Conservation (phyloP, 2,329 filamentous ascomycete species). For the Orbilia quercus region DNA sequence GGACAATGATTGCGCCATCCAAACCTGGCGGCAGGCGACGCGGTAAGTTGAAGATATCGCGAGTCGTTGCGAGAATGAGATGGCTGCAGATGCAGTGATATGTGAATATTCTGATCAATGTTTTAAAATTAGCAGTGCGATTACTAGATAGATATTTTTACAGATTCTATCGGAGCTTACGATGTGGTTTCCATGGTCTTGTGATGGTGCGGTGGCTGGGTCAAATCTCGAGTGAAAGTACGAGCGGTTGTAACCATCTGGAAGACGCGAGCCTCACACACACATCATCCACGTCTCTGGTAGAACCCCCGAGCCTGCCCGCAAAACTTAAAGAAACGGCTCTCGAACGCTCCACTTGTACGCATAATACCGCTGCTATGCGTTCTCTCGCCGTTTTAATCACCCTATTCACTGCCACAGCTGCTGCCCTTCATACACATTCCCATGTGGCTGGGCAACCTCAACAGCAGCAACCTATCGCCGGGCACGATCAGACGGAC, state of each 20-base stretch:
- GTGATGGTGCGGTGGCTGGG: constrained; percentile 16
- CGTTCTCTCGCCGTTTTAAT: constrained; percentile 33
- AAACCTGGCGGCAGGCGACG: constrained; percentile 66
- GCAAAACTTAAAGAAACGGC: constrained; percentile 1
- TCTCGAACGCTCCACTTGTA: too few species aligned
- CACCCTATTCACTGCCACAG: constrained; percentile 35
- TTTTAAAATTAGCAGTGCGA: constrained; percentile 3
- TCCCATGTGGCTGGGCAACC: constrained; percentile 28
- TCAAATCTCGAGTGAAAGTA: not conserved
- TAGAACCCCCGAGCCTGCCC: constrained; percentile 29
- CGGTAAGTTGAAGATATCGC: constrained; percentile 68
- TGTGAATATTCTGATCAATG: constrained; percentile 64
- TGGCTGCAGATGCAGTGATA: constrained; percentile 74
- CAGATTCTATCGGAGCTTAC: constrained; percentile 18
- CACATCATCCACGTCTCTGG: too few species aligned
- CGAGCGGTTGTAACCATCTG: not conserved
- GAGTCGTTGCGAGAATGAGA: constrained; percentile 72
- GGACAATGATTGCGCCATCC: constrained; percentile 71
- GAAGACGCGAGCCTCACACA: not conserved
- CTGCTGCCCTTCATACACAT: constrained; percentile 28
- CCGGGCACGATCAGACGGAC: constrained; percentile 24
- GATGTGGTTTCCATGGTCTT: constrained; percentile 34
- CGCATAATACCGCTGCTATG: constrained; percentile 14
- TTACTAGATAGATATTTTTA: not conserved
- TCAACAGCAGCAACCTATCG: constrained; percentile 49